Percentiles rank a stretch among this genome's conserved stretches.
These are phyloP conservation scores for Phaffia australis DNA, from an alignment of 768 basidiomycete species.

Conservation along the genomic window DNA sequence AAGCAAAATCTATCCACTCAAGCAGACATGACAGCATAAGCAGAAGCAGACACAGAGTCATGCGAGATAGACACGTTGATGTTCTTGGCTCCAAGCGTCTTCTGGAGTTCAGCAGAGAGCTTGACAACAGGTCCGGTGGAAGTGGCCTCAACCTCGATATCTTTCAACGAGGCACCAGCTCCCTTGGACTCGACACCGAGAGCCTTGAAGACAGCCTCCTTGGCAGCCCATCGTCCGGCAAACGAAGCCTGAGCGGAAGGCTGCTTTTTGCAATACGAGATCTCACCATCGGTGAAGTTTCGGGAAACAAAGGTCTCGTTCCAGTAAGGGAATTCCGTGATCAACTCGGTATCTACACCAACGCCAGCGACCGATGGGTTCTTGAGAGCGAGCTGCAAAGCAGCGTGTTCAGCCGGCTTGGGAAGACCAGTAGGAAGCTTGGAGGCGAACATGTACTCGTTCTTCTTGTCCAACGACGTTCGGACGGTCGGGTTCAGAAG, in stretches of 20 bases:
- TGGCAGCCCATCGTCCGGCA: constrained; percentile 93
- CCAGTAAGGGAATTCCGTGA: constrained; percentile 78
- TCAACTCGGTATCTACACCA: constrained; percentile 64
- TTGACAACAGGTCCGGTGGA: constrained; percentile 19
- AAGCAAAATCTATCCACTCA: too few relatives aligned
- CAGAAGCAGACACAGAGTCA: constrained; percentile 13
- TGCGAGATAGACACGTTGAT: constrained; percentile 23
- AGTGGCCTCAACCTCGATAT: constrained; percentile 64
- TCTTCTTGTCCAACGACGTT: constrained; percentile 65
- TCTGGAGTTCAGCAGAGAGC: constrained; percentile 15
- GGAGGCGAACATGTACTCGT: constrained; percentile 68
- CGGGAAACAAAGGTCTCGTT: constrained; percentile 77
- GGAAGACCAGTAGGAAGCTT: constrained; percentile 46
- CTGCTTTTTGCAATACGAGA: constrained; percentile 73
- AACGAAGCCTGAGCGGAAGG: constrained; percentile 80
- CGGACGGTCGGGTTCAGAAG: constrained; percentile 79
- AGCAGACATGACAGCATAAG: too few relatives aligned
- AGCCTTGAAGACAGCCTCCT: constrained; percentile 87
- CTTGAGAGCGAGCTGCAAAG: constrained; percentile 21
- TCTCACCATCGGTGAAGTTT: constrained; percentile 87
- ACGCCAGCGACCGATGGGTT: constrained; percentile 51
- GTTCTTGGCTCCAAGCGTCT: constrained; percentile 8
- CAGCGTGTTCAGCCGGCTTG: constrained; percentile 13
- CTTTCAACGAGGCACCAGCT: constrained; percentile 87
- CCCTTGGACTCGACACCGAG: constrained; percentile 81